Percentiles rank a stretch among this genome's conserved stretches.
phyloP scores from a whole-genome alignment of 2,329 filamentous ascomycete genomes.

The Stachybotrys chartarum region DNA sequence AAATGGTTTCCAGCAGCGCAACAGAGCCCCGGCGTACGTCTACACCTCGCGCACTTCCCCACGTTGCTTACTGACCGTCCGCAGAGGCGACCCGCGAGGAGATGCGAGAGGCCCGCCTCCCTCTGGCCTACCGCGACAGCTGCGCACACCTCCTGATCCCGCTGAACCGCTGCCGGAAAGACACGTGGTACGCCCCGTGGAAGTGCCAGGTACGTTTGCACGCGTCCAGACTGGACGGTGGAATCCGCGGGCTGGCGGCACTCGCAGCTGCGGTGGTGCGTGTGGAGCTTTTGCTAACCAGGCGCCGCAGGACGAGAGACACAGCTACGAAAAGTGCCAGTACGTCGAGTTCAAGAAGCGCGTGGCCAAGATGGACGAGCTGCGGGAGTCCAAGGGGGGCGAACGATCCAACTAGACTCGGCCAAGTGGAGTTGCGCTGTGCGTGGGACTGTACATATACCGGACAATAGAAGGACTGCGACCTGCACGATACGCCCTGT shows the following conservation, averaged over 20 bases:
- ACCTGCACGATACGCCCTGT: background rate
- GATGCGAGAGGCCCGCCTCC: constrained; percentile 86
- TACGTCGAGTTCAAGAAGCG: constrained; percentile 98
- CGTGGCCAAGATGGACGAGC: constrained; percentile 96
- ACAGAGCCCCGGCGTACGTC: constrained; percentile 31
- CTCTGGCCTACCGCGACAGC: constrained; percentile 87
- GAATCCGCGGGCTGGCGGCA: background rate
- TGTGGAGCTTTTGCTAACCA: background rate
- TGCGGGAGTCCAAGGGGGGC: constrained; percentile 77
- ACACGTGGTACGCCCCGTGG: constrained; percentile 93
- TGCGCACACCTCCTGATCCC: constrained; percentile 94
- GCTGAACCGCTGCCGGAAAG: constrained; percentile 86
- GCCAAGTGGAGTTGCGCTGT: background rate
- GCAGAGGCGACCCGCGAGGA: constrained; percentile 77
- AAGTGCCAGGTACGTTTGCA: constrained; percentile 76
- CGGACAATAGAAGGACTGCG: background rate
- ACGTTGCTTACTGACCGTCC: background rate
- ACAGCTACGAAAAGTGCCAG: constrained; percentile 98
- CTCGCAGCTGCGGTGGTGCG: too few species aligned
- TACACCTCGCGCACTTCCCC: too few species aligned
- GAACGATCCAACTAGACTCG: constrained; percentile 69
- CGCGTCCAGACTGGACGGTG: background rate
- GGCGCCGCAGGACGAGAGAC: constrained; percentile 71
- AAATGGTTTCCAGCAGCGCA: constrained; percentile 29
- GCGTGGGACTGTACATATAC: constrained; percentile 1